Conservation (phyloP, 305 asterid genomes). For the Nicotiana rustica region DNA sequence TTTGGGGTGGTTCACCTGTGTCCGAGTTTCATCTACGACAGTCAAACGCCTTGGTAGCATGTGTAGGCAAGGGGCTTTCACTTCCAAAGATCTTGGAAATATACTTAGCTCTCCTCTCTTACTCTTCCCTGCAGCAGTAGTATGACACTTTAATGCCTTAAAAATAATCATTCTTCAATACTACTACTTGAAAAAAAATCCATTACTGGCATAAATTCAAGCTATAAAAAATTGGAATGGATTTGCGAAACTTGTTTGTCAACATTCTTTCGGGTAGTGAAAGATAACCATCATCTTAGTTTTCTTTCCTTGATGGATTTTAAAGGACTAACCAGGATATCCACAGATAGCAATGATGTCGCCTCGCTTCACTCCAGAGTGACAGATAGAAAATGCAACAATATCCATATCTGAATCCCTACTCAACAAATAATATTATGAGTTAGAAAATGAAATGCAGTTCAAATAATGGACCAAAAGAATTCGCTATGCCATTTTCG, state of each 20-base stretch:
- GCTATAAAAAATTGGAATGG: background rate
- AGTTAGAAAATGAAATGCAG: background rate
- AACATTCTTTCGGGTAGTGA: background rate
- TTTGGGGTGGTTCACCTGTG: slow-evolving; percentile 48
- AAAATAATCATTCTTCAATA: background rate
- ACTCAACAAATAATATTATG: background rate
- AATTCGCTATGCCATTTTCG: background rate
- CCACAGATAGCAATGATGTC: slow-evolving; percentile 81
- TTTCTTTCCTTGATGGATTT: background rate
- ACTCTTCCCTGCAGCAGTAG: slow-evolving; percentile 65
- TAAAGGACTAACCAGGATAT: slow-evolving; percentile 66
- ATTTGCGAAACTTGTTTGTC: background rate
- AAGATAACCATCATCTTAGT: background rate
- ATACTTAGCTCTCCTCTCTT: slow-evolving; percentile 95
- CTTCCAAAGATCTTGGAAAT: slow-evolving; percentile 68
- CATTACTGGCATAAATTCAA: background rate
- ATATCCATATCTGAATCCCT: slow-evolving; percentile 72
- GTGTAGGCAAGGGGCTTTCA: slow-evolving; percentile 84
- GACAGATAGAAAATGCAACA: slow-evolving; percentile 66
- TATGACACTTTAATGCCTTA: background rate
- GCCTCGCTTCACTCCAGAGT: slow-evolving; percentile 83
- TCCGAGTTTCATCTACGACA: slow-evolving; percentile 12
- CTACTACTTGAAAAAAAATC: background rate
- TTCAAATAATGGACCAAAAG: background rate
- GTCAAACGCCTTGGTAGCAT: slow-evolving; percentile 76